Conservation (phyloP, 1,284 basidiomycete species). For the Sporisorium iseilematis-ciliati region DNA sequence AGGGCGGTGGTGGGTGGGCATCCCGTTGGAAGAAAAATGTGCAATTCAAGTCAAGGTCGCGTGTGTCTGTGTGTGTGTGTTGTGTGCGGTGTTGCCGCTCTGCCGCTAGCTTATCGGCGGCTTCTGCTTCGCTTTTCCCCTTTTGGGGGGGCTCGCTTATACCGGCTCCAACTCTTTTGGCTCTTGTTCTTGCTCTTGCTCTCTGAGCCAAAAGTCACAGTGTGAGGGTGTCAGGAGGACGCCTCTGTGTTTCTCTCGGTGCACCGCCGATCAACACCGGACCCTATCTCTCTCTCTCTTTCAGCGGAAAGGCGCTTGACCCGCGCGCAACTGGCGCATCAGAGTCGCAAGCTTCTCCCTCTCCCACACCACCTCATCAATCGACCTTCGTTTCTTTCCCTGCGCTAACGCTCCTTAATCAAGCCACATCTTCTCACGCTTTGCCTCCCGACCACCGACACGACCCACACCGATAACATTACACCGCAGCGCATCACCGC, state of each 20-base stretch:
- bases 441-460: conserved; percentile 5
- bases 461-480: not conserved
- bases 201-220: not conserved
- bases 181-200: not conserved
- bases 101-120: no score
- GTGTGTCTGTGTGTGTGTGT: no score
- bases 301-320: not conserved
- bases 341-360: not conserved
- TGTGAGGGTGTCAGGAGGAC: not conserved
- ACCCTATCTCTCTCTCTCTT: not conserved
- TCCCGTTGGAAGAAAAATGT: no score
- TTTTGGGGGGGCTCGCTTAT: no score
- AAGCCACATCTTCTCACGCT: not conserved
- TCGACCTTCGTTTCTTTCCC: conserved; percentile 1
- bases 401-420: not conserved
- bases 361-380: conserved; percentile 2
- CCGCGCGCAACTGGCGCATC: not conserved
- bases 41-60: no score
- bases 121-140: no score
- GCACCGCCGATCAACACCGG: conserved; percentile 35
- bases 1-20: no score
- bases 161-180: not conserved
- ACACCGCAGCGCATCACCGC: not conserved
- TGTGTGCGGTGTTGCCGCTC: no score
- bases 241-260: conserved; percentile 9